A percentile compares a stretch with the other conserved stretches of the same genome.
Conservation (phyloP, 306 rosid genomes). For the Lathyrus sativus region DNA sequence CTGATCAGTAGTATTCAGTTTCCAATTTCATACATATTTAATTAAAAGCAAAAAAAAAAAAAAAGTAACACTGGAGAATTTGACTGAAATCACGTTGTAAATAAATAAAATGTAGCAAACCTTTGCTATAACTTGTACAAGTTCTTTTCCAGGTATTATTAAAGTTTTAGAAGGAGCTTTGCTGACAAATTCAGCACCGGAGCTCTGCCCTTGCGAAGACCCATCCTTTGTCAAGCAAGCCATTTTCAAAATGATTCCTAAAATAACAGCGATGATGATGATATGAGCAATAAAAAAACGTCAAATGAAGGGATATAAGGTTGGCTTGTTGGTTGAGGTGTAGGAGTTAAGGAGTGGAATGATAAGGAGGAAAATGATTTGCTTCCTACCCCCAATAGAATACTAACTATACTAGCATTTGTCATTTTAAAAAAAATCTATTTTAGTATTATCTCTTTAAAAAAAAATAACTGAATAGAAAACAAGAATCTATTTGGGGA, state of each 20-base stretch:
- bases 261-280: constrained; percentile 38
- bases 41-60: background rate
- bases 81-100: constrained; percentile 30
- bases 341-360: background rate
- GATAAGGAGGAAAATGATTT: background rate
- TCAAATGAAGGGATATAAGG: background rate
- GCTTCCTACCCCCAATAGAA: background rate
- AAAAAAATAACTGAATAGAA: constrained; percentile 21
- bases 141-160: constrained; percentile 72
- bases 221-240: constrained; percentile 82
- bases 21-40: background rate
- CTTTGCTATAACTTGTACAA: constrained; percentile 94
- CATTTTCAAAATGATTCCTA: constrained; percentile 83
- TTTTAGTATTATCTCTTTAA: constrained; percentile 17
- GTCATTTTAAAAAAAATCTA: background rate
- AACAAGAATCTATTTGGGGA: constrained; percentile 24
- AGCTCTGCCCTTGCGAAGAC: constrained; percentile 63
- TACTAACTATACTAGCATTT: background rate
- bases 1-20: constrained; percentile 20
- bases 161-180: constrained; percentile 72
- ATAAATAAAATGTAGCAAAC: constrained; percentile 49
- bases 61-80: background rate
- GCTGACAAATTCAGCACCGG: constrained; percentile 57
- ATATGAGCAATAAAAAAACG: constrained; percentile 8
- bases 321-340: background rate